phyloP scores from a whole-genome alignment of 345 rosid species.

The Aquilaria malaccensis region DNA sequence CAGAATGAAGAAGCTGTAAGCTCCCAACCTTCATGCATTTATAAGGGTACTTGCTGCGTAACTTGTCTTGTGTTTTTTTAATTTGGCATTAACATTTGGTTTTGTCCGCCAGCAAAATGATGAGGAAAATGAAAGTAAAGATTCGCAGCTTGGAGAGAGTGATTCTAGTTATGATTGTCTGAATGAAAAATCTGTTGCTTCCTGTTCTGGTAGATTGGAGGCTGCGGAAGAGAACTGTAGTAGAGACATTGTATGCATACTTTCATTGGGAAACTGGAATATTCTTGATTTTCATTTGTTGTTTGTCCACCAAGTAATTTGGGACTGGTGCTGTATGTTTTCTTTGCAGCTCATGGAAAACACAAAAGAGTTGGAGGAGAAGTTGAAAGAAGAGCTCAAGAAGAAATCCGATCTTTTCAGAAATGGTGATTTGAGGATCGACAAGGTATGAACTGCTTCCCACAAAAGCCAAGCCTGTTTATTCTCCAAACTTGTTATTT shows the following conservation, averaged over 20 bases:
- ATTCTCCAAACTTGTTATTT: neutral
- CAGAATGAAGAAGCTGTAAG: conserved; percentile 4
- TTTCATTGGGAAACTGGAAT: neutral
- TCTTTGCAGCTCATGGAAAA: conserved; percentile 8
- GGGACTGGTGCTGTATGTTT: neutral
- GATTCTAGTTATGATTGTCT: neutral
- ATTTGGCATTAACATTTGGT: no score
- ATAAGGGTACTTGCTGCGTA: no score
- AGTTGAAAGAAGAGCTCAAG: conserved; percentile 7
- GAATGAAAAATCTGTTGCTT: neutral
- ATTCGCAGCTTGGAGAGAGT: neutral
- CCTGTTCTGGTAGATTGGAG: no score
- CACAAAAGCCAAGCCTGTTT: neutral
- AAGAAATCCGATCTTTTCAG: conserved; percentile 16
- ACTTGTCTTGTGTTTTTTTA: no score
- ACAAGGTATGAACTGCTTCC: conserved; percentile 11
- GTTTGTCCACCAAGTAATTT: neutral
- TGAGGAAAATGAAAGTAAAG: neutral
- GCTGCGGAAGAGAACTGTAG: no score
- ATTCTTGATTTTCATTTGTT: neutral
- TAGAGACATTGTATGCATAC: no score
- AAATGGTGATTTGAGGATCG: conserved; percentile 1
- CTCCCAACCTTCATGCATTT: neutral
- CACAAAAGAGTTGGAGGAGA: conserved; percentile 17
- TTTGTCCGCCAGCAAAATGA: neutral